Evolutionary conservation across 257 asterid species (phyloP).

Genomic region (Paulownia fortunei): DNA sequence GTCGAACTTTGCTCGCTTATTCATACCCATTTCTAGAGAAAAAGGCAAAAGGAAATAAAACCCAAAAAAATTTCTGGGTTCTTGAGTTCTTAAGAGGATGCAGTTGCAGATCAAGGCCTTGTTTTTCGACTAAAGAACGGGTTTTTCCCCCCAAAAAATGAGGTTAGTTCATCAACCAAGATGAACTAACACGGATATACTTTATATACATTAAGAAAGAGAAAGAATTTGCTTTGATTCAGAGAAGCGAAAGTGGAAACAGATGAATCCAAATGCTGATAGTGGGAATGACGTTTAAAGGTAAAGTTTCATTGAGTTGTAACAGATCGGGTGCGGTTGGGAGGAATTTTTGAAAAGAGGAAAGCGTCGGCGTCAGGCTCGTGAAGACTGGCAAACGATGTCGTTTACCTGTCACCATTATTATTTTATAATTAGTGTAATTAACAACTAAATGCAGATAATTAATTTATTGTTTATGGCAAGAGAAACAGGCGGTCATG

Average conservation of each 20-base stretch:
- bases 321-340: constrained; percentile 41
- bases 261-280: constrained; percentile 23
- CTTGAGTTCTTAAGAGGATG: background rate
- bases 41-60: constrained; percentile 14
- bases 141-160: background rate
- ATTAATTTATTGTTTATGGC: background rate
- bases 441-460: background rate
- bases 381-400: constrained; percentile 31
- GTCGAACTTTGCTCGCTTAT: constrained; percentile 72
- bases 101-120: constrained; percentile 34
- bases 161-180: constrained; percentile 44
- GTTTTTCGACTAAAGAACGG: constrained; percentile 1
- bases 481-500: constrained; percentile 14
- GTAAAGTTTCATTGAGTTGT: constrained; percentile 2
- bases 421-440: constrained; percentile 2
- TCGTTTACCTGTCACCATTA: constrained; percentile 33
- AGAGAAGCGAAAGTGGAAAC: constrained; percentile 17
- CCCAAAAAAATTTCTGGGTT: constrained; percentile 19
- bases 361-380: constrained; percentile 30
- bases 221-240: background rate
- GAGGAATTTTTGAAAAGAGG: constrained; percentile 24
- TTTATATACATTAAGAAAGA: background rate
- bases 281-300: constrained; percentile 19
- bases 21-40: constrained; percentile 41
- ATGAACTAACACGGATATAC: constrained; percentile 34